These are phyloP conservation scores for Triglochin maritima DNA, from an alignment of 106 monocot species.

Conservation along the genomic window DNA sequence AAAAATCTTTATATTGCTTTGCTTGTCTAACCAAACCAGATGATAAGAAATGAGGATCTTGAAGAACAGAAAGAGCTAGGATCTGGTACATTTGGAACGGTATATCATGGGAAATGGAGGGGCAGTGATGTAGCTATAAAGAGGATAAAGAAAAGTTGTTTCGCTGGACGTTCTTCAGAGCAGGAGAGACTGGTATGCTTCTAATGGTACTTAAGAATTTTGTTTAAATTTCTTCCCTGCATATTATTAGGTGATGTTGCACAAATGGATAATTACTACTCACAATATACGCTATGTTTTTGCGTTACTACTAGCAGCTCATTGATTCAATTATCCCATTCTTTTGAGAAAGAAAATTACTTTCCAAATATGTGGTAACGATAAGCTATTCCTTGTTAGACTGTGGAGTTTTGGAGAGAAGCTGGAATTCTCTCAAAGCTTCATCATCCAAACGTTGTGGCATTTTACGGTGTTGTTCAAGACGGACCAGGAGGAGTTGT, in stretches of 20 bases:
- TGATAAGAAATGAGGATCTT: slow-evolving; percentile 83
- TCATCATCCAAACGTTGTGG: slow-evolving; percentile 92
- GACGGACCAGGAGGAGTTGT: slow-evolving; percentile 74
- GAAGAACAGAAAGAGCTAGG: slow-evolving; percentile 81
- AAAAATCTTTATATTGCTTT: background rate
- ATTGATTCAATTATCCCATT: too few species aligned
- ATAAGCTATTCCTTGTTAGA: slow-evolving; percentile 20
- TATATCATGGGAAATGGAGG: slow-evolving; percentile 94
- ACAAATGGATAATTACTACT: too few species aligned
- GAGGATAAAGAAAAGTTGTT: slow-evolving; percentile 85
- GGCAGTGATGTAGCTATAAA: slow-evolving; percentile 94
- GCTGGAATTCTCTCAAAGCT: slow-evolving; percentile 86
- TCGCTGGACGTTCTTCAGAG: slow-evolving; percentile 72
- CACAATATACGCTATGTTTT: too few species aligned
- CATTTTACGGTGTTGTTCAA: slow-evolving; percentile 84
- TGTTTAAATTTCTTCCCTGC: too few species aligned
- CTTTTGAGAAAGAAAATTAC: too few species aligned
- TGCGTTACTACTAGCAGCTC: too few species aligned
- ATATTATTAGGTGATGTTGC: too few species aligned
- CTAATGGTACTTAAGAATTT: background rate
- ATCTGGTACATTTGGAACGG: slow-evolving; percentile 86
- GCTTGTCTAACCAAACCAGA: slow-evolving; percentile 22
- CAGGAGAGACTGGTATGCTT: slow-evolving; percentile 71
- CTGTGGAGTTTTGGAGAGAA: slow-evolving; percentile 81
- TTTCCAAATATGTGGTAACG: background rate